Evolutionary conservation across 2,329 filamentous ascomycete species (phyloP), one percentile per base, ranked within the genome.

Genomic region (Pyrenophora tritici-repentis): DNA sequence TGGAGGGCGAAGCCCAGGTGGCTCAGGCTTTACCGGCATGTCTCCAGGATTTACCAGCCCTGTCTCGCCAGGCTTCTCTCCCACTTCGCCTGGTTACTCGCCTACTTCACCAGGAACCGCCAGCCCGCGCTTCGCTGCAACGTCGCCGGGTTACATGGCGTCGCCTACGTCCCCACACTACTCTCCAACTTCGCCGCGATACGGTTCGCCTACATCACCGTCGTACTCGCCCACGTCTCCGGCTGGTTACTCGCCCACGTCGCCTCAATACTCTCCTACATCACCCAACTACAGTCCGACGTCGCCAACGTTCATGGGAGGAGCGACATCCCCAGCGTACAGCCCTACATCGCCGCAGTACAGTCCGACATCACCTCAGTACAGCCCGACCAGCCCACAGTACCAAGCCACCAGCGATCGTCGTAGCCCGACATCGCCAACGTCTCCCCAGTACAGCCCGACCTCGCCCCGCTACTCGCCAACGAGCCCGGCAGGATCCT

Each of bases 81-180:
- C 69, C 7, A 67, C 68, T 2, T 73, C 71, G 16, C 71, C 70
- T 9, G 60, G 61, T 6, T 74, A 71, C 49, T 66, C 89, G 36
- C 90, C 90, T 3, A 91, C 89, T 0, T 93, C 89, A 12, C 83
- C 76, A 35, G 26, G 83, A 80, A 5, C 85, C 81, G 47, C 83
- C 83, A 36, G 82, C 78, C 49, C 85, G 82, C 73, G 81, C 75
- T 61, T 69, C 55, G 51, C 80, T n/a, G 75, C 76, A 1, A 76
- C 77, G 1, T 85, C 82, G 13, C 83, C 83, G 31, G 79, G 78
- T 48, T 78, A 76, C 57, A 77, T 75, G 18, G 75, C 75, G 4
- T 76, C 73, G 34, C 77, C 83, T 16, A 84, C 83, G 0, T 85
- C 83, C 34, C 83, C 83, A 7, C 82, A 79, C 53, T 86, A 85